These are phyloP conservation scores for Scutellaria barbata DNA, from an alignment of 257 asterid species.

Conservation along the genomic window DNA sequence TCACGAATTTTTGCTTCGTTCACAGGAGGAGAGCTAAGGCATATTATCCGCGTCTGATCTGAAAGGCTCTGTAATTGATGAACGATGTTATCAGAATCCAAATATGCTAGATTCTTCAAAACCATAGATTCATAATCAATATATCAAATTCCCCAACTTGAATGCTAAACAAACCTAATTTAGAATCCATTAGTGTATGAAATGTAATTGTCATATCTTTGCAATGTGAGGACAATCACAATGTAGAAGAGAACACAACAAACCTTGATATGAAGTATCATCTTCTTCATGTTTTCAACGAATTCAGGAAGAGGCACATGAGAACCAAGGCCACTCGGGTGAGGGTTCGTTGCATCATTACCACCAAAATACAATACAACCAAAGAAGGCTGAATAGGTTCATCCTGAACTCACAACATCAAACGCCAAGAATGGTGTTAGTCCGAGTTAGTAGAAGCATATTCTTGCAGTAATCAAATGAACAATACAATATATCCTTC, in stretches of 20 bases:
- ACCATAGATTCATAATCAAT: too few species aligned
- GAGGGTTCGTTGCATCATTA: conserved; percentile 59
- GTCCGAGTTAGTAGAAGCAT: background rate
- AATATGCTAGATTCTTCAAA: too few species aligned
- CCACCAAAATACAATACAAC: conserved; percentile 72
- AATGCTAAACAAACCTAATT: too few species aligned
- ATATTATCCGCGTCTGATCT: conserved; percentile 61
- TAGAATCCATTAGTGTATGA: too few species aligned
- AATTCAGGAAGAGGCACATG: conserved; percentile 77
- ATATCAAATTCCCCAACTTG: too few species aligned
- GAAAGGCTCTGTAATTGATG: conserved; percentile 65
- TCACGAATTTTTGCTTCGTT: conserved; percentile 58
- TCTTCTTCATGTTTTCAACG: conserved; percentile 60
- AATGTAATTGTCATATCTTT: too few species aligned
- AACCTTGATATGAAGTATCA: conserved; percentile 63
- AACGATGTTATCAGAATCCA: conserved; percentile 21
- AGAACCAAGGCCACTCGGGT: conserved; percentile 52
- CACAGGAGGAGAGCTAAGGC: conserved; percentile 76
- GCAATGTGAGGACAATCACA: background rate
- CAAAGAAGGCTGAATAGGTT: conserved; percentile 62
- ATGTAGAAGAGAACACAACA: background rate
- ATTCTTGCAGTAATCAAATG: background rate
- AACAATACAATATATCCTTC: background rate
- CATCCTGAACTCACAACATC: conserved; percentile 46
- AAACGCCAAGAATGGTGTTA: background rate